Conservation (phyloP, 1,284 basidiomycete species). For the Leccinum subfulvum region DNA sequence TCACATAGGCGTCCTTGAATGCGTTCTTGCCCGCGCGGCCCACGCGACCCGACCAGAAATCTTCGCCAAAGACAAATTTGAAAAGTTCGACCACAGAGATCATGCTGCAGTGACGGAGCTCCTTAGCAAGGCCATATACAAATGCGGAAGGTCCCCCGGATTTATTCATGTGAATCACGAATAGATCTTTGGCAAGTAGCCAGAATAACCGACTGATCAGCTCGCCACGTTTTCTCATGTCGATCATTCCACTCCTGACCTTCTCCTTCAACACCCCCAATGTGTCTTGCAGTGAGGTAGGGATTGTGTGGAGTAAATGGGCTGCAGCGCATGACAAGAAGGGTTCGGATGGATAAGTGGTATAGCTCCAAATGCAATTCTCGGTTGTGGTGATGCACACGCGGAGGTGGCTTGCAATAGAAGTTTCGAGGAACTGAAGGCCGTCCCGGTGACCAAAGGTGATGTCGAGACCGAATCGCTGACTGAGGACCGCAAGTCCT, state of each 20-base stretch:
- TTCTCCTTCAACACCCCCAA: neutral
- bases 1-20: too few relatives aligned
- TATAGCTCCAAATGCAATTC: neutral
- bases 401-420: neutral
- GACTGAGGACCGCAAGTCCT: neutral
- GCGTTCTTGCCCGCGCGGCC: too few relatives aligned
- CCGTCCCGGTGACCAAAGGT: neutral
- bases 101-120: neutral
- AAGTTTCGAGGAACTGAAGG: neutral
- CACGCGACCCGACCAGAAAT: too few relatives aligned
- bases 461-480: neutral
- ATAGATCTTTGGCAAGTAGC: neutral
- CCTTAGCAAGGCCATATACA: neutral
- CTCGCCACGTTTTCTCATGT: neutral
- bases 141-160: neutral
- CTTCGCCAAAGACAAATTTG: too few relatives aligned
- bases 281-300: neutral
- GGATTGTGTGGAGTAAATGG: neutral
- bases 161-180: neutral
- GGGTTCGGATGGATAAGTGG: neutral
- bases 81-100: neutral
- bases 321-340: neutral
- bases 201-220: neutral
- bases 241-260: neutral
- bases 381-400: neutral